phyloP scores from a whole-genome alignment of 2,329 filamentous ascomycete species.

The Aspergillus novoparasiticus region DNA sequence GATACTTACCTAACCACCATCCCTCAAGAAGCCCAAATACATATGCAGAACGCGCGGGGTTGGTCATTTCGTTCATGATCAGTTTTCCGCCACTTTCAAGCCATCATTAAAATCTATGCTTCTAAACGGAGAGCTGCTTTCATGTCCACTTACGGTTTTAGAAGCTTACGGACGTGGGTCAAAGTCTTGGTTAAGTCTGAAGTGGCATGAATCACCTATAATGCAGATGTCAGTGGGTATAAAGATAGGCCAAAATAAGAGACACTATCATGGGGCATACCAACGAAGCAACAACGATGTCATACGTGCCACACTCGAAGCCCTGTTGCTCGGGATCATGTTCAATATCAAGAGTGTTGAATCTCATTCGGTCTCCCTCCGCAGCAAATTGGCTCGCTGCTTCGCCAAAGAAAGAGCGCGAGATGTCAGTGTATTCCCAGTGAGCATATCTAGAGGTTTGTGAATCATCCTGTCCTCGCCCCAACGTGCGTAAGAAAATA shows the following conservation, averaged over 20 bases:
- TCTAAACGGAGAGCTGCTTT: neutral
- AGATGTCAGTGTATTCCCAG: conserved; percentile 22
- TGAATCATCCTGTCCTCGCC: neutral
- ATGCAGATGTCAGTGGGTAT: neutral
- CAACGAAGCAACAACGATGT: conserved; percentile 21
- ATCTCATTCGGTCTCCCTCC: conserved; percentile 15
- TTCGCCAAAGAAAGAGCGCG: conserved; percentile 14
- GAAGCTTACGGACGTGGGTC: conserved; percentile 13
- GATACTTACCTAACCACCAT: conserved; percentile 17
- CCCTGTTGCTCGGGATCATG: conserved; percentile 20
- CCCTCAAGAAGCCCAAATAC: conserved; percentile 19
- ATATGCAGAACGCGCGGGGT: conserved; percentile 8
- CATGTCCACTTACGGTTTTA: conserved; percentile 14
- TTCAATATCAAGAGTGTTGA: conserved; percentile 18
- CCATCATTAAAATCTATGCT: neutral
- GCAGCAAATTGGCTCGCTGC: conserved; percentile 13
- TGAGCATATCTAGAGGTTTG: neutral
- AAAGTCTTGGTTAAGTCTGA: conserved; percentile 9
- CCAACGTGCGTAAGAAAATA: neutral
- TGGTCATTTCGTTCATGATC: conserved; percentile 14
- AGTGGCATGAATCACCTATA: conserved; percentile 18
- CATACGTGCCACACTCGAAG: conserved; percentile 21
- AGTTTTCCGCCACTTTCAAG: conserved; percentile 14
- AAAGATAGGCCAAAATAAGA: neutral
- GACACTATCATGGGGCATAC: neutral